Evolutionary conservation across 306 rosid species (phyloP).

Genomic region (Glycine latifolia): DNA sequence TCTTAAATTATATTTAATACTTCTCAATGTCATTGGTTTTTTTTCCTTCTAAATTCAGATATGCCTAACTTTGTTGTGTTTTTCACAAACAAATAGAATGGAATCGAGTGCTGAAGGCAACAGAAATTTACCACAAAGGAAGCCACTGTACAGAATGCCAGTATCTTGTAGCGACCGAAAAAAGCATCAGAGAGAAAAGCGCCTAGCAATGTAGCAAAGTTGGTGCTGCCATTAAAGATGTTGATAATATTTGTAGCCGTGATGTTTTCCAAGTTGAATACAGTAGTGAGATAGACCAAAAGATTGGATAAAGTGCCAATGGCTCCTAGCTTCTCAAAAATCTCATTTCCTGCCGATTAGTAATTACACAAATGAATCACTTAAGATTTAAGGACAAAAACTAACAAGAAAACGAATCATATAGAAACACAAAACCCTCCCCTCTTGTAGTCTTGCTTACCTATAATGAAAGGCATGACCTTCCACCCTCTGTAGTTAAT

Average conservation of each 20-base stretch:
- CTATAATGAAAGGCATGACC: conserved; percentile 90
- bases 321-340: conserved; percentile 89
- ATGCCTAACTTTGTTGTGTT: conserved; percentile 21
- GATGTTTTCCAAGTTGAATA: conserved; percentile 73
- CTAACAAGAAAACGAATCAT: neutral
- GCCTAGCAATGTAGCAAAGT: conserved; percentile 72
- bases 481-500: conserved; percentile 82
- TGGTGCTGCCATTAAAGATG: conserved; percentile 75
- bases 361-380: conserved; percentile 27
- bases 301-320: conserved; percentile 68
- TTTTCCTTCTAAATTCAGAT: conserved; percentile 13
- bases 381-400: conserved; percentile 8
- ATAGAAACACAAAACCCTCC: neutral
- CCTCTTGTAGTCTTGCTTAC: conserved; percentile 48
- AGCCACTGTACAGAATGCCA: conserved; percentile 62
- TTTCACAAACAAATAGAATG: conserved; percentile 26
- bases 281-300: conserved; percentile 56
- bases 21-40: neutral
- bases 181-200: conserved; percentile 73
- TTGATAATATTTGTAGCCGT: conserved; percentile 67
- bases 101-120: conserved; percentile 9
- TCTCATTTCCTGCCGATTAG: conserved; percentile 73
- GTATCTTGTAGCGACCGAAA: conserved; percentile 77
- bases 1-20: conserved; percentile 26
- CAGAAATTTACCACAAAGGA: conserved; percentile 66